phyloP scores from a whole-genome alignment of 192 early-diverging fungal genomes.

The Podila epigama region DNA sequence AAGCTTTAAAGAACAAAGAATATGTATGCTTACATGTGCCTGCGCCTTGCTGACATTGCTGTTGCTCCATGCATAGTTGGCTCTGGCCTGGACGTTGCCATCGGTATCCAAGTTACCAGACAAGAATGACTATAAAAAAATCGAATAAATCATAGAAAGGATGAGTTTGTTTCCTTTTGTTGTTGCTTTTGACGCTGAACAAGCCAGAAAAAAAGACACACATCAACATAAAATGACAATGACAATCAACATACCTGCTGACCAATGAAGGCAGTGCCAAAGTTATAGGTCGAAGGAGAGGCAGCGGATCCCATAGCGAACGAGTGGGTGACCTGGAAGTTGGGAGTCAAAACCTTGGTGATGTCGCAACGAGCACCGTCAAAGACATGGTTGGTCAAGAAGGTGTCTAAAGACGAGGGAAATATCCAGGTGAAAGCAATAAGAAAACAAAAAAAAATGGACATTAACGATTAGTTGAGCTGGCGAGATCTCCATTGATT shows the following conservation, averaged over 20 bases:
- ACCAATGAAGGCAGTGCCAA: constrained; percentile 85
- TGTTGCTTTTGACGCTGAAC: too few species aligned
- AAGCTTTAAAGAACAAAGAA: neutral
- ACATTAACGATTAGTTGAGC: neutral
- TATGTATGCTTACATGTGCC: constrained; percentile 56
- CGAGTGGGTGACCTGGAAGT: constrained; percentile 95
- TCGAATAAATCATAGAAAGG: neutral
- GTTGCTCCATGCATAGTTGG: constrained; percentile 84
- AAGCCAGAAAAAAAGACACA: neutral
- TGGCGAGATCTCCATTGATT: neutral
- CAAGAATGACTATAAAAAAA: constrained; percentile 71
- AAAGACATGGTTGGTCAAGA: constrained; percentile 88
- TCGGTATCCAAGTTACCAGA: constrained; percentile 96
- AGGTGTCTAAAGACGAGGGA: constrained; percentile 77
- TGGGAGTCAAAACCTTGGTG: constrained; percentile 88
- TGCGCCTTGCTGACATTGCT: constrained; percentile 69
- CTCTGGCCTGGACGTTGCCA: constrained; percentile 83
- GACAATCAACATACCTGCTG: constrained; percentile 62
- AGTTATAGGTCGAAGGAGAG: constrained; percentile 89
- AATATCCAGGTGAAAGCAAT: too few species aligned
- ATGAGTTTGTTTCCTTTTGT: neutral
- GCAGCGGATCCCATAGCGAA: constrained; percentile 86
- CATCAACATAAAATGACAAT: neutral
- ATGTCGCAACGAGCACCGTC: constrained; percentile 96
- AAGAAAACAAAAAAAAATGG: neutral